Base-by-base conservation (phyloP, 192 early-diverging fungal genomes). In the Rhizophagus clarus region DNA sequence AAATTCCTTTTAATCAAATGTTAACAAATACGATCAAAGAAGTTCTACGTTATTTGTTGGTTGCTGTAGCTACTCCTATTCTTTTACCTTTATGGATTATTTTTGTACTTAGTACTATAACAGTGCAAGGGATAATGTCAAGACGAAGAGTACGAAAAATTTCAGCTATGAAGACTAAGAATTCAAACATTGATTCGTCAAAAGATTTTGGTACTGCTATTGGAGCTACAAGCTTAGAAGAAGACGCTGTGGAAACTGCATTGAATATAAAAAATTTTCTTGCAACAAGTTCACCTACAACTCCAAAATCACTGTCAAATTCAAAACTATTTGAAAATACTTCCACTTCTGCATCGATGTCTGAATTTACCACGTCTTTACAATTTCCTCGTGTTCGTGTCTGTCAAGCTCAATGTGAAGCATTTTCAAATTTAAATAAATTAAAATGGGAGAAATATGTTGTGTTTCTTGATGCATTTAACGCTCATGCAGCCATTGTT, bases 401-500 rank as follows among this genome's bases (percentile, higher is more conserved):
- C 14, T 60, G 24, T 5, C 20, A 81, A 12, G 66, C 71, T 0
- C 85, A 87, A 62, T 29, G 77, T 2, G 63, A 83, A 72, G 80
- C 83, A 14, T 80, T 83, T 11, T n/a, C 78, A 28, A 82, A 88
- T 49, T 22, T 90, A 51, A 86, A 83, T 63, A 79, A 42, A 2
- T 42, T 90, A 8, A 63, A 79, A 17, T 90, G 88, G 88, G 79
- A 87, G 7, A 87, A 87, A 61, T 64, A 82, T 45, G 77, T 82
- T 74, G 81, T 90, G 10, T 83, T 81, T 74, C 85, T 89, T 17
- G 81, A 86, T 24, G 79, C 79, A 6, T 68, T 85, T 49, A 89
- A 89, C 67, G 83, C 89, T 17, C 89, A 90, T 72, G 89, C 84
- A 6, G 78, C 83, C 6, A 89, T 90, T 56, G 81, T 90, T 47